These are phyloP conservation scores for Cyclocybe cylindracea DNA, from an alignment of 768 basidiomycete genomes.

Conservation along the genomic window DNA sequence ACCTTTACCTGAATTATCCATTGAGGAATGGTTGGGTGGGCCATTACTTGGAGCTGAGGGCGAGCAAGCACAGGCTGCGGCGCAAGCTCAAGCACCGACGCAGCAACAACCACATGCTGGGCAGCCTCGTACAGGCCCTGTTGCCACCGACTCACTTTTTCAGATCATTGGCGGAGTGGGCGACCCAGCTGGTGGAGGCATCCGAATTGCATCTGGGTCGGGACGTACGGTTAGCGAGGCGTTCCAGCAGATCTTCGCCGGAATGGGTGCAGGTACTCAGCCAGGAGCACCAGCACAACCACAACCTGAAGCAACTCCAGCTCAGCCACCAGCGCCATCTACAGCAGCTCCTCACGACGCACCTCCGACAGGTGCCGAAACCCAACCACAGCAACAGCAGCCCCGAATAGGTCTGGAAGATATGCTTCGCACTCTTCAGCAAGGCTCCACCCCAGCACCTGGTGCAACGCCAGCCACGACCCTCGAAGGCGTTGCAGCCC, in stretches of 20 bases:
- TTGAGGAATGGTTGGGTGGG: no score
- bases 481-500: no score
- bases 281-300: slow-evolving; percentile 5
- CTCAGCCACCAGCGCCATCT: neutral
- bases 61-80: neutral
- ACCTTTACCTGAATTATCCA: no score
- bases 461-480: no score
- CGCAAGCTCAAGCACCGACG: neutral
- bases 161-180: neutral
- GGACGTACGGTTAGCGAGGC: slow-evolving; percentile 28
- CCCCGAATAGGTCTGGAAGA: no score
- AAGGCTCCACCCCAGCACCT: no score
- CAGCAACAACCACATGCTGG: slow-evolving; percentile 4
- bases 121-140: neutral
- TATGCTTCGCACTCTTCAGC: no score
- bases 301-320: slow-evolving; percentile 7
- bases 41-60: no score
- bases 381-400: neutral
- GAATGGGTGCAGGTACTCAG: slow-evolving; percentile 10
- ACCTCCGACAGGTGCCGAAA: neutral
- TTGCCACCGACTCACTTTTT: neutral
- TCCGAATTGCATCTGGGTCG: slow-evolving; percentile 20
- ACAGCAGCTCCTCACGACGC: neutral
- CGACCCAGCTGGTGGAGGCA: neutral
- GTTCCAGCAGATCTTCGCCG: slow-evolving; percentile 20